Base-by-base conservation (phyloP, 352 stramenopile species). In the Phytopythium ostracodes region DNA sequence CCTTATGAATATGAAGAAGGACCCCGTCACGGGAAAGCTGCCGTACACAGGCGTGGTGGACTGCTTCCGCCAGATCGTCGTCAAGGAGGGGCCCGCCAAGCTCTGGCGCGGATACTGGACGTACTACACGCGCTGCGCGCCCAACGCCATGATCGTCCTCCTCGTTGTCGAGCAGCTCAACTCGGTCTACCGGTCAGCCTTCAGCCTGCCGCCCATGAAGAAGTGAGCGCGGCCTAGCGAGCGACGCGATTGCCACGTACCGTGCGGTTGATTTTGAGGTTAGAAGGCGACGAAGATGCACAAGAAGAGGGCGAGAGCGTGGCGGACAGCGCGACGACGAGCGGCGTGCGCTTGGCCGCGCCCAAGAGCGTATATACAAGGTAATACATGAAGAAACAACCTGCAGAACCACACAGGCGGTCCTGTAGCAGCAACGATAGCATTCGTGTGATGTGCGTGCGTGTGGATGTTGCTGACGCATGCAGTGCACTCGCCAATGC, bases 71-170 rank as follows among this genome's bases (percentile, higher is more conserved):
- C 90, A 99, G 86, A 98, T 99, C 65, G 59, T 97, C 1, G 87
- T 86, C 63, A 97, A 97, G 67, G 98, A 99, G 75, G 98, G 98
- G 8, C 84, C 95, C 18, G 72, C 83, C 27, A 97, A 98, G 66
- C 97, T 99, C 47, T 99, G 97, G 88, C 96, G 84, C 59, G 97
- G 97, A 35, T 99, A 99, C 81, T 96, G 88, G 68, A 98, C 98
- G 3, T 99, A 99, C 76, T 99, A 99, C 83, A 96, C 89, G 63
- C 89, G 98, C 64, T 99, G 96, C 73, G 98, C 97, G 27, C 98
- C 98, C 15, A 98, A 99, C 84, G 96, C 97, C n/a, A 99, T 99
- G 97, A 99, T 99, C 73, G 98, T 99, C 67, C 81, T 99, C 61
- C 78, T 99, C 43, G 97, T 97, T 7, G 97, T 99, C 64, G 97